Conservation (phyloP, 2,329 filamentous ascomycete species). For the Pestalotiopsis sp. region DNA sequence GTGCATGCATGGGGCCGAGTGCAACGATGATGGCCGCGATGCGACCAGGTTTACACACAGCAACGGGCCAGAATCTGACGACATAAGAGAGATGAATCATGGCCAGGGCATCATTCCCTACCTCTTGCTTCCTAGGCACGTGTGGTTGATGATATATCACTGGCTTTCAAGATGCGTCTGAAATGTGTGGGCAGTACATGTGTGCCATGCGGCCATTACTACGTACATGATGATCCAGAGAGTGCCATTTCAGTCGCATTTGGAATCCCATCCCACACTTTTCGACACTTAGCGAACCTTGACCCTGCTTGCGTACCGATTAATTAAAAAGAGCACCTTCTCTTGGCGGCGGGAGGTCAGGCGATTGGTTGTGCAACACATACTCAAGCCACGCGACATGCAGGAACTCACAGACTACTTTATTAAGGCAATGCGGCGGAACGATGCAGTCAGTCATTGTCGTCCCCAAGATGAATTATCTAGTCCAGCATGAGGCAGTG, state of each 20-base stretch:
- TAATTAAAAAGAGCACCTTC: background rate
- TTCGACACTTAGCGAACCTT: background rate
- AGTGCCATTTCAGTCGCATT: background rate
- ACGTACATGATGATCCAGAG: no score
- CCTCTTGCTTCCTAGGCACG: background rate
- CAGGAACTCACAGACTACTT: conserved; percentile 9
- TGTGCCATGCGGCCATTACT: no score
- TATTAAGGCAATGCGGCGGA: background rate
- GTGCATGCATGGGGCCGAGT: conserved; percentile 8
- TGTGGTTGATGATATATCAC: background rate
- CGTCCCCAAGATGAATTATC: background rate
- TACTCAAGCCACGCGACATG: conserved; percentile 5
- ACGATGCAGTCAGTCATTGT: background rate
- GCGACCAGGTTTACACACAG: background rate
- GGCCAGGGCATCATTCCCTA: no score
- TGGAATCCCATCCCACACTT: background rate
- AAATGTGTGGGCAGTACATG: background rate
- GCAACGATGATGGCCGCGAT: background rate
- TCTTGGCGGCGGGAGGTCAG: conserved; percentile 11
- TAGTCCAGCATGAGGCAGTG: background rate
- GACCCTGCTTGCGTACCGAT: background rate
- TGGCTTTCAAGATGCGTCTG: background rate
- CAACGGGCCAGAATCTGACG: background rate
- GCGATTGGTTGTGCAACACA: conserved; percentile 10
- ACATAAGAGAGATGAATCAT: background rate